Evolutionary conservation across 805 yeast genomes (phyloP).

Genomic region (Helenozyma baotianmanensis): DNA sequence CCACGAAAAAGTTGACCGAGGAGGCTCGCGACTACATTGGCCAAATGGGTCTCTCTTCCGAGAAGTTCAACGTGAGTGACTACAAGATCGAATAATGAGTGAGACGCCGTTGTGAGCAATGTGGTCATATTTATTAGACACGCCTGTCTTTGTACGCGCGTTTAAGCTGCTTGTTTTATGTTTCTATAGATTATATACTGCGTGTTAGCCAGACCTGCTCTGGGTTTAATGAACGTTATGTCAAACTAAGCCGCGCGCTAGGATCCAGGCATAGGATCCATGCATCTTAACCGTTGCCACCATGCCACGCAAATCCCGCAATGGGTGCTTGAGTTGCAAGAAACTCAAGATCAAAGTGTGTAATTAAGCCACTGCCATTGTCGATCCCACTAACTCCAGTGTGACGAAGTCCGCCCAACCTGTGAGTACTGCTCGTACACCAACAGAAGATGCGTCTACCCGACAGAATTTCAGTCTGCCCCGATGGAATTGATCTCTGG

Average conservation of each 20-base stretch:
- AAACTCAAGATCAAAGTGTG: slow-evolving; percentile 29
- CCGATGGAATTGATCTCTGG: too few species aligned
- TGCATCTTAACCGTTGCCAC: too few species aligned
- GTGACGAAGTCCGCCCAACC: slow-evolving; percentile 26
- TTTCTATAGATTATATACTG: too few species aligned
- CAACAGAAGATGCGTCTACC: slow-evolving; percentile 22
- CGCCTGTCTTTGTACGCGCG: too few species aligned
- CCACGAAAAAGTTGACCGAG: slow-evolving; percentile 48
- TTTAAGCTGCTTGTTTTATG: too few species aligned
- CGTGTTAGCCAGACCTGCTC: too few species aligned
- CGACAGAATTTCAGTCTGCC: background rate
- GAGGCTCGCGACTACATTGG: slow-evolving; percentile 57
- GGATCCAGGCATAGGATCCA: too few species aligned
- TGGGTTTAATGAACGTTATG: too few species aligned
- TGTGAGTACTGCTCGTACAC: slow-evolving; percentile 33
- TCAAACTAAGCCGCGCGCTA: too few species aligned
- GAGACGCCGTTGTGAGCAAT: background rate
- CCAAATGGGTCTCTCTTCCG: slow-evolving; percentile 49
- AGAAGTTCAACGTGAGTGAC: slow-evolving; percentile 18
- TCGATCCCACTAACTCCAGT: slow-evolving; percentile 18
- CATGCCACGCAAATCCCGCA: too few species aligned
- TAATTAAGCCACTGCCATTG: background rate
- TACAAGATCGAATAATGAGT: slow-evolving; percentile 12
- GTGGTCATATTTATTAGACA: slow-evolving; percentile 4
- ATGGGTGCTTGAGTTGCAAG: slow-evolving; percentile 30